Evolutionary conservation across 78 protist genomes (phyloP), one percentile per base, ranked within the genome.

Genomic region (Salpingoeca rosetta): DNA sequence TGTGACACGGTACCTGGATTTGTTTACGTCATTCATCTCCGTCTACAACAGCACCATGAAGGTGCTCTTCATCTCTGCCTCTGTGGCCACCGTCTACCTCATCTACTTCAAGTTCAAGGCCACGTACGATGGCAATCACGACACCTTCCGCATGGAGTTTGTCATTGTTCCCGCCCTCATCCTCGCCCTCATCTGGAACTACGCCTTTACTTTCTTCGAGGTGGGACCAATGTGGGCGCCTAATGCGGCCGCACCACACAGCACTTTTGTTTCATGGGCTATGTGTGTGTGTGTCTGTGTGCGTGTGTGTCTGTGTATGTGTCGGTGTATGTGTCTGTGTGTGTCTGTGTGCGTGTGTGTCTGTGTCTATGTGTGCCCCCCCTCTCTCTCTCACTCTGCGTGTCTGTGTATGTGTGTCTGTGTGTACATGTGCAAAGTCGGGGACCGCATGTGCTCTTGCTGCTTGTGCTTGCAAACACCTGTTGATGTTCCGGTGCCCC

Each of bases 41-140:
- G 43, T 87, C 44, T 94, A 95, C 91, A 88, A 85, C 82, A 83
- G 91, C 65, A 38, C 89, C 56, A 90, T 95, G 95, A 96, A 95
- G 92, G 38, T 95, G n/a, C 39, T 94, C 77, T 96, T 91, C 89
- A 65, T 96, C 31, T 36, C 91, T 41, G 80, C 93, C 38, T 81
- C 96, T 25, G 45, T 44, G 39, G 87, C 78, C 84, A 93, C 88
- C 41, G 40, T 89, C 40, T 92, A 96, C 90, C 83, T 94, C 57
- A 95, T 96, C 74, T 38, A 42, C 40, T 35, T 37, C 51, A 81
- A 86, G 72, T 90, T 65, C 87, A 84, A 84, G 81, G 83, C 85
- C 74, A 91, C 93, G 35, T 96, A 92, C 57, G 95, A 95, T 82
- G 80, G 82, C 31, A 93, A 91, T 28, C 81, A 75, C 44, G 99